Evolutionary conservation across 345 rosid species (phyloP).

Genomic region (Laguncularia racemosa): DNA sequence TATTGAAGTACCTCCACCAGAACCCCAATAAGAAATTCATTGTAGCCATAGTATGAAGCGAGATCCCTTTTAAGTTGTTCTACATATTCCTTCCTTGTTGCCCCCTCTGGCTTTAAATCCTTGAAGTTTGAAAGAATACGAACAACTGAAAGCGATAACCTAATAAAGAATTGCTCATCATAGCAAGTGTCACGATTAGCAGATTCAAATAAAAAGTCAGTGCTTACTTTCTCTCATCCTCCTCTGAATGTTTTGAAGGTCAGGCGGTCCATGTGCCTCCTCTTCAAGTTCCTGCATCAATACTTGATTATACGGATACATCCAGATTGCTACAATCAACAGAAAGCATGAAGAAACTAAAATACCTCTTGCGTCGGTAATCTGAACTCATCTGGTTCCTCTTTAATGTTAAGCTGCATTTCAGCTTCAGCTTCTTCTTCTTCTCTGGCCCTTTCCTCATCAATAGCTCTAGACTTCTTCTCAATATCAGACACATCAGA

Average conservation of each 20-base stretch:
- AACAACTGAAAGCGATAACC: conserved; percentile 39
- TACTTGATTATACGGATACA: not conserved
- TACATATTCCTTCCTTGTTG: conserved; percentile 56
- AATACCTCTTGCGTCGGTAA: conserved; percentile 79
- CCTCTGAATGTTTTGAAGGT: conserved; percentile 58
- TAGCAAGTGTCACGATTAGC: not conserved
- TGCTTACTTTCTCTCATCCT: conserved; percentile 80
- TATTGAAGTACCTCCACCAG: conserved; percentile 58
- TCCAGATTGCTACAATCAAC: conserved; percentile 1
- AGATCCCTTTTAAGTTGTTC: conserved; percentile 72
- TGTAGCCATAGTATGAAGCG: conserved; percentile 82
- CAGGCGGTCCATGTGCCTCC: conserved; percentile 69
- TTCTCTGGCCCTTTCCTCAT: conserved; percentile 28
- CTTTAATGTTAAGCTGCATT: conserved; percentile 37
- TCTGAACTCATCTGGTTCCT: conserved; percentile 70
- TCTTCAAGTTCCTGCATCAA: conserved; percentile 67
- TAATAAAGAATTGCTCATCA: conserved; percentile 1
- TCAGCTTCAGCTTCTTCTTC: conserved; percentile 55
- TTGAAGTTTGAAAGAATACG: conserved; percentile 74
- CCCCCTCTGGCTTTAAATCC: conserved; percentile 54
- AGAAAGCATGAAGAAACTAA: not conserved
- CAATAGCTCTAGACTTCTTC: conserved; percentile 42
- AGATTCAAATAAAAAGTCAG: conserved; percentile 4
- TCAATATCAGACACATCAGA: conserved; percentile 56
- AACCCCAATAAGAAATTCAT: conserved; percentile 70